Evolutionary conservation across 495 filamentous ascomycete species (phyloP).

Genomic region (Aspergillus baeticus): DNA sequence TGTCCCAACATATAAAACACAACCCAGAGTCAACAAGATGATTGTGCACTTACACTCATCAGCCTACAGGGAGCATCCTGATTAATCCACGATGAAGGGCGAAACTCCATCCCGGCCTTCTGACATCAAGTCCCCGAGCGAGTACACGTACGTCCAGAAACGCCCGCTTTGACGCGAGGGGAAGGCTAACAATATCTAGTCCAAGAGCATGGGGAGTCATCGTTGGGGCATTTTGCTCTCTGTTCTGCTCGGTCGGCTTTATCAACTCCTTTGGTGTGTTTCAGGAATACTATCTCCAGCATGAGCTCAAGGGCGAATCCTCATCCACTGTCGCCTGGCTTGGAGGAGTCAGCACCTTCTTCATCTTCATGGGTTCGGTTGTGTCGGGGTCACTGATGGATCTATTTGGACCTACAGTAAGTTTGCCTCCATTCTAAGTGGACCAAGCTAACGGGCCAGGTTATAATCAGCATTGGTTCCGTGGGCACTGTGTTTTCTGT

Average conservation of each 20-base stretch:
- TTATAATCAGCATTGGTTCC: conserved; percentile 28
- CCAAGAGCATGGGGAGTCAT: conserved; percentile 26
- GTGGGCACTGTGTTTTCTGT: conserved; percentile 38
- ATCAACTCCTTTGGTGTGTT: conserved; percentile 65
- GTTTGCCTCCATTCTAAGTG: neutral
- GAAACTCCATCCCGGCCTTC: too few relatives aligned
- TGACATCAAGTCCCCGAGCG: conserved; percentile 8
- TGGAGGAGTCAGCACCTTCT: conserved; percentile 49
- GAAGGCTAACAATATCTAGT: conserved; percentile 13
- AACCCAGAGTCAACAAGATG: too few relatives aligned
- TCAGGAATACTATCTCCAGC: conserved; percentile 56
- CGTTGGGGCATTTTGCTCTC: conserved; percentile 26
- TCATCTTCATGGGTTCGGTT: conserved; percentile 35
- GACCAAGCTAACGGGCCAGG: conserved; percentile 17
- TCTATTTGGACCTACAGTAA: conserved; percentile 34
- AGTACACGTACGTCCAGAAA: conserved; percentile 26
- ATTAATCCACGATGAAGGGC: too few relatives aligned
- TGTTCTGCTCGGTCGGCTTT: conserved; percentile 58
- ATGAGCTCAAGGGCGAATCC: conserved; percentile 45
- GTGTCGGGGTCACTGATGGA: conserved; percentile 38
- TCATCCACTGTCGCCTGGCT: conserved; percentile 61
- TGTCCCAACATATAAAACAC: too few relatives aligned
- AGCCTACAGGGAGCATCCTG: too few relatives aligned
- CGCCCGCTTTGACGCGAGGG: too few relatives aligned
- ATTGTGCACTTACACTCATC: too few relatives aligned